Evolutionary conservation across 2,329 filamentous ascomycete genomes (phyloP), one percentile per base, ranked within the genome.

Genomic region (Cercospora berteroae): DNA sequence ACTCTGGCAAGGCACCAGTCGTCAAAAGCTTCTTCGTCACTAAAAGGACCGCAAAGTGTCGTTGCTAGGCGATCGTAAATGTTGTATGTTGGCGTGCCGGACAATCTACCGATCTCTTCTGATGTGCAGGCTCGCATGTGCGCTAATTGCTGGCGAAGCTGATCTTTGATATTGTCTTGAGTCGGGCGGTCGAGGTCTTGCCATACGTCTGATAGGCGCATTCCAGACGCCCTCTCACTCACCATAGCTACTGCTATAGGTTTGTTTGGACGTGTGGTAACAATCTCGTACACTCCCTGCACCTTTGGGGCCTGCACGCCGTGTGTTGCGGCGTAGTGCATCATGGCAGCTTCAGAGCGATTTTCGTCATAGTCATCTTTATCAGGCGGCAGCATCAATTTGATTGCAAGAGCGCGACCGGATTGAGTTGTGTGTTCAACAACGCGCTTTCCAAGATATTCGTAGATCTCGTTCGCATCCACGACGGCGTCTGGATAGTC

Each of bases 191-290:
- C 57, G 6, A 60, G 33, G 7, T 27, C 20, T 25, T 60, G 2
- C 57, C 57, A 60, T 9, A 60, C 6, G 4, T 60, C 57, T 7
- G 57, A 36, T 9, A 60, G 12, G 5, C 57, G 29, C 10, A 4
- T 25, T 3, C 57, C 57, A 23, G n/a, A 16, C 12, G 7, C 57
- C 13, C 57, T 60, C 39, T 36, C 57, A 12, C 57, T 60, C 31
- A 60, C 57, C 33, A 60, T 60, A 10, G 57, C 57, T 18, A 60
- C 57, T 39, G 57, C 57, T 36, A 60, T 60, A 8, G 57, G 57
- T 42, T 44, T 42, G 29, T 23, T 27, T 23, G 57, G 33, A 42
- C 33, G 33, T 5, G 57, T 60, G 8, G 57, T 60, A 2, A 60
- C 18, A 27, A 60, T 60, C 1, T 60, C 57, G 33, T 60, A 60